phyloP scores from a whole-genome alignment of 306 rosid species.

The Carpinus fangiana region DNA sequence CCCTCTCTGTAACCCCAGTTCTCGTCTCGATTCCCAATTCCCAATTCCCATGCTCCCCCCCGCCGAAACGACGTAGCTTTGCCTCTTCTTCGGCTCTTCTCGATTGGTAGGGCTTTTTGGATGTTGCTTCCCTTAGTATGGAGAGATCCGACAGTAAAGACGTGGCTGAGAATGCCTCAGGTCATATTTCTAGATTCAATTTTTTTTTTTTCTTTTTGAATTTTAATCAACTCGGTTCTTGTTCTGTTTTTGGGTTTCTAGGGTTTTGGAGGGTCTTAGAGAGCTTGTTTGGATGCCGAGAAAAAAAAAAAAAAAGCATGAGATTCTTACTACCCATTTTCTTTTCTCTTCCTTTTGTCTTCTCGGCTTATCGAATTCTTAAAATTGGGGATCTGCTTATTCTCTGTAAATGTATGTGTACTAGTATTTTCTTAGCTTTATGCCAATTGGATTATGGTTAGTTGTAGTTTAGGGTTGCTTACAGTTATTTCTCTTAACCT shows the following conservation, averaged over 20 bases:
- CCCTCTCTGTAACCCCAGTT: neutral
- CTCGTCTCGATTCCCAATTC: neutral
- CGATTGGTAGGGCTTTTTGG: neutral
- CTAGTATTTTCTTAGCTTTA: neutral
- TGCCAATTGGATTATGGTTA: neutral
- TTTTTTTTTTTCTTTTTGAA: neutral
- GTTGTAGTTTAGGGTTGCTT: neutral
- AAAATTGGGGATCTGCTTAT: neutral
- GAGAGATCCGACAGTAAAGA: constrained; percentile 10
- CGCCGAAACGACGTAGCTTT: neutral
- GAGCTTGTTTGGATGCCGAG: neutral
- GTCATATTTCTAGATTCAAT: constrained; percentile 2
- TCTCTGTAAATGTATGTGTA: neutral
- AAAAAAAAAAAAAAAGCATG: neutral
- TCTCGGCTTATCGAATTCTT: neutral
- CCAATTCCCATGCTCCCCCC: neutral
- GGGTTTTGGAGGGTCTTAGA: neutral
- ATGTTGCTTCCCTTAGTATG: neutral
- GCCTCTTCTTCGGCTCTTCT: neutral
- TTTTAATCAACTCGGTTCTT: neutral
- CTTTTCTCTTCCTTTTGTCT: neutral
- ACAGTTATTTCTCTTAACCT: neutral
- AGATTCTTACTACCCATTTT: neutral
- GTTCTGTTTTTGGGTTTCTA: neutral
- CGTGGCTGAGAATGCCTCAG: constrained; percentile 1